A percentile compares a stretch with the other conserved stretches of the same genome.
phyloP scores from a whole-genome alignment of 208 protist species.

The Leishmania guyanensis region DNA sequence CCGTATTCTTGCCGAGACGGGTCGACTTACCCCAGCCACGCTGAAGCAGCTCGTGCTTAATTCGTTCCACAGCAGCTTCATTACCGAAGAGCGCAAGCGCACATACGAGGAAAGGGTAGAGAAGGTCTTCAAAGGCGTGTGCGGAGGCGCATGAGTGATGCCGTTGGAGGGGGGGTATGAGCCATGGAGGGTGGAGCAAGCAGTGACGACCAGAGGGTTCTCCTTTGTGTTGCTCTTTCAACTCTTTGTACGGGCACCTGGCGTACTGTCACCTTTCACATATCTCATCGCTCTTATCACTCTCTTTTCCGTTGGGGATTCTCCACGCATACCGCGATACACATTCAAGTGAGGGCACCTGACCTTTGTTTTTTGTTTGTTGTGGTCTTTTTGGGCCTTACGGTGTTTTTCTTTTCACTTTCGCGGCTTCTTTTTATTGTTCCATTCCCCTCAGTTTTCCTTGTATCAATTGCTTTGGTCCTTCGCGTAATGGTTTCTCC shows the following conservation, averaged over 20 bases:
- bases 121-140: slow-evolving; percentile 23
- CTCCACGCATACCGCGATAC: not conserved
- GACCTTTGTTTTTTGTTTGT: not conserved
- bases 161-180: not conserved
- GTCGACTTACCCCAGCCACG: slow-evolving; percentile 30
- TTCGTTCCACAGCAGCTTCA: slow-evolving; percentile 39
- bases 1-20: slow-evolving; percentile 35
- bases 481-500: too few species aligned
- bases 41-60: slow-evolving; percentile 44
- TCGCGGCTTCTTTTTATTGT: too few species aligned
- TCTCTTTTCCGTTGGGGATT: not conserved
- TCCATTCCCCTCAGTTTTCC: too few species aligned
- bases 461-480: too few species aligned
- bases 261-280: not conserved
- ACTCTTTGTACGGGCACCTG: not conserved
- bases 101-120: slow-evolving; percentile 34
- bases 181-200: not conserved
- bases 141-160: slow-evolving; percentile 12
- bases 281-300: not conserved
- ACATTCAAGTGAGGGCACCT: not conserved
- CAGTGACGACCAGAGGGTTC: not conserved
- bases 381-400: too few species aligned
- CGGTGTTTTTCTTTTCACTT: too few species aligned
- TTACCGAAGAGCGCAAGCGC: slow-evolving; percentile 35
- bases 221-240: not conserved